These are phyloP conservation scores for Sporisorium sorghi DNA, from an alignment of 1,284 basidiomycete genomes.

Conservation along the genomic window DNA sequence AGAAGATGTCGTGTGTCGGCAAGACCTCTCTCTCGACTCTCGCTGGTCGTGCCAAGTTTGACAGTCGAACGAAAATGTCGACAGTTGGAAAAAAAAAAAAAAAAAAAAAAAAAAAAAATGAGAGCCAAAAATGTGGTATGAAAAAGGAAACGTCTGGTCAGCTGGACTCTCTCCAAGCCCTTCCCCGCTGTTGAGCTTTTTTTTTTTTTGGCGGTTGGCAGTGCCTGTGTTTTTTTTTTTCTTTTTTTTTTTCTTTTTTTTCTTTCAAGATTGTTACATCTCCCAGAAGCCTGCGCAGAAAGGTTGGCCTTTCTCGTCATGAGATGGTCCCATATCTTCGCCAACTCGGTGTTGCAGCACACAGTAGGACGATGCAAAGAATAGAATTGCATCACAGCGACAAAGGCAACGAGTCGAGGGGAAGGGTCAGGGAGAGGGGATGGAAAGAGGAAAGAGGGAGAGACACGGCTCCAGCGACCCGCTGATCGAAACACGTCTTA, in stretches of 20 bases:
- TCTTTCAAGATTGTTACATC: background rate
- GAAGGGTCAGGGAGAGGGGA: background rate
- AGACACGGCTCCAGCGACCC: background rate
- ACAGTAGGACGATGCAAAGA: background rate
- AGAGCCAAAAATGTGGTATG: background rate
- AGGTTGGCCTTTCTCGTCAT: background rate
- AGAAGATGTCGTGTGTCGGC: background rate
- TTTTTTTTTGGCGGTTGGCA: background rate
- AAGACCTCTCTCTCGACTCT: no score
- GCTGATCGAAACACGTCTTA: no score
- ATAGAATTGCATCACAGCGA: background rate
- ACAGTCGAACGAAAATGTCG: no score
- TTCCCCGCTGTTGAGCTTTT: no score
- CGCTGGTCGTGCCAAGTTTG: background rate
- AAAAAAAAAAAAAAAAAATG: background rate
- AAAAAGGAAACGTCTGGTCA: background rate
- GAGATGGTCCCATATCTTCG: background rate
- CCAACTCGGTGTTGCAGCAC: no score
- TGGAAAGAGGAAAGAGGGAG: background rate
- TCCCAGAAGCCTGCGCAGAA: background rate
- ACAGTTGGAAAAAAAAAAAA: background rate
- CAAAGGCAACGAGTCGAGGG: no score
- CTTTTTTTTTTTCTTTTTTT: no score
- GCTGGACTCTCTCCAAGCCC: background rate
- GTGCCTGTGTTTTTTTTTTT: no score